A percentile compares a stretch with the other conserved stretches of the same genome.
phyloP scores from a whole-genome alignment of 257 asterid species.

The Misopates orontium region DNA sequence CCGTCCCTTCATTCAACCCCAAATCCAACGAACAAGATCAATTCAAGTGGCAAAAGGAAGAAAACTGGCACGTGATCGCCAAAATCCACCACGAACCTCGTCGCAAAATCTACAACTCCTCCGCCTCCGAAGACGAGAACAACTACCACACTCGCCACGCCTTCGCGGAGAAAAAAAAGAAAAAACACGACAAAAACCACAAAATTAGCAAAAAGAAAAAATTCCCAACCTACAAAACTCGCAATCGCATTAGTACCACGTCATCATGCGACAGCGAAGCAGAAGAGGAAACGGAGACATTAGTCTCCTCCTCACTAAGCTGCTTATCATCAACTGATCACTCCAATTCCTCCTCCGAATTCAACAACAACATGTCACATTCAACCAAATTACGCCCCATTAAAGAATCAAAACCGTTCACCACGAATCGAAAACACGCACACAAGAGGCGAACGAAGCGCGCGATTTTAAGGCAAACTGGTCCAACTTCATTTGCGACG shows the following conservation, averaged over 20 bases:
- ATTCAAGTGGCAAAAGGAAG: conserved; percentile 61
- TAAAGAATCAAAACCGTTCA: no score
- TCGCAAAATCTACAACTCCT: conserved; percentile 38
- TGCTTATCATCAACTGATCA: no score
- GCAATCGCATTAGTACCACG: conserved; percentile 46
- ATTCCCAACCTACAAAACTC: conserved; percentile 22
- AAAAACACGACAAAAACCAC: conserved; percentile 7
- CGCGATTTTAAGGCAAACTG: not conserved
- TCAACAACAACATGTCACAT: no score
- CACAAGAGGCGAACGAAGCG: conserved; percentile 12
- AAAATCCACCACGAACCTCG: conserved; percentile 35
- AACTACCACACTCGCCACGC: conserved; percentile 23
- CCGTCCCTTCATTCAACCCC: conserved; percentile 51
- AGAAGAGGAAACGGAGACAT: conserved; percentile 33
- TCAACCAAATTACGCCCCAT: no score
- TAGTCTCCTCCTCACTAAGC: conserved; percentile 30
- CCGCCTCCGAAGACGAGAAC: conserved; percentile 23
- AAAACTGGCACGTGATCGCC: conserved; percentile 67
- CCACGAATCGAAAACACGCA: conserved; percentile 18
- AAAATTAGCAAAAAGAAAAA: conserved; percentile 41
- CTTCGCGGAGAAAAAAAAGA: conserved; percentile 30
- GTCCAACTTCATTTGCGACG: not conserved
- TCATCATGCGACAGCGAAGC: conserved; percentile 55
- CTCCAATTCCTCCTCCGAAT: no score
- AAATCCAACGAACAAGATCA: conserved; percentile 7